phyloP scores from a whole-genome alignment of 768 basidiomycete species.

The Boletus fagicola region DNA sequence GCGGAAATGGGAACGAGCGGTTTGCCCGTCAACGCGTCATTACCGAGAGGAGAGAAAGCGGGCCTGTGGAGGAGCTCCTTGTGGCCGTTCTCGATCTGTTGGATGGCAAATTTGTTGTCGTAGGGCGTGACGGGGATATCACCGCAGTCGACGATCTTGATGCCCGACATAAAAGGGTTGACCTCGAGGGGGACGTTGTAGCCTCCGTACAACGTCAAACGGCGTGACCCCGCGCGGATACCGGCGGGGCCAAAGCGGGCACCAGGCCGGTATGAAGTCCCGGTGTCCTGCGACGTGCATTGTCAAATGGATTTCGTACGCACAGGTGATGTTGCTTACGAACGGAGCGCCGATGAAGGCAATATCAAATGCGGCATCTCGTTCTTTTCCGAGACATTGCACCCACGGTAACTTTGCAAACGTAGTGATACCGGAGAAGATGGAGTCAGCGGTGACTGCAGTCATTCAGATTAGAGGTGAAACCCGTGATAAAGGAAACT shows the following conservation, averaged over 20 bases:
- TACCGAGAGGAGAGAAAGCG: constrained; percentile 60
- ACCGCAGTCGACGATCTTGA: constrained; percentile 73
- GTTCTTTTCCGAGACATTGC: constrained; percentile 68
- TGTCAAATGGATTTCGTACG: not conserved
- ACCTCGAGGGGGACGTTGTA: constrained; percentile 74
- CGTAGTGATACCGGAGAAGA: constrained; percentile 80
- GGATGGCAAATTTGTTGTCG: constrained; percentile 69
- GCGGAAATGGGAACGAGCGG: constrained; percentile 55
- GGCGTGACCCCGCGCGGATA: constrained; percentile 75
- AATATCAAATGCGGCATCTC: constrained; percentile 63
- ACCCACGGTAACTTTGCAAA: constrained; percentile 88
- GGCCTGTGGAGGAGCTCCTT: constrained; percentile 65
- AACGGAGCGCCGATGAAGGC: constrained; percentile 82
- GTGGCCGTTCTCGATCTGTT: constrained; percentile 74
- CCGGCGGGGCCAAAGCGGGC: constrained; percentile 86
- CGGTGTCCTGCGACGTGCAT: constrained; percentile 50
- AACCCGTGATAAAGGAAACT: not conserved
- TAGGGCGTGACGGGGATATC: constrained; percentile 79
- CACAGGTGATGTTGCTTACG: constrained; percentile 38
- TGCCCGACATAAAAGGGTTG: constrained; percentile 68
- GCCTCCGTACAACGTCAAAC: constrained; percentile 71
- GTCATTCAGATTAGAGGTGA: not conserved
- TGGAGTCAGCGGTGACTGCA: constrained; percentile 69
- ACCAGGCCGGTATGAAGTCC: constrained; percentile 76
- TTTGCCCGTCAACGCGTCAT: constrained; percentile 58